A percentile compares a stretch with the other conserved stretches of the same genome.
Conservation (phyloP, 768 basidiomycete genomes). For the Macrocybe gigantea region DNA sequence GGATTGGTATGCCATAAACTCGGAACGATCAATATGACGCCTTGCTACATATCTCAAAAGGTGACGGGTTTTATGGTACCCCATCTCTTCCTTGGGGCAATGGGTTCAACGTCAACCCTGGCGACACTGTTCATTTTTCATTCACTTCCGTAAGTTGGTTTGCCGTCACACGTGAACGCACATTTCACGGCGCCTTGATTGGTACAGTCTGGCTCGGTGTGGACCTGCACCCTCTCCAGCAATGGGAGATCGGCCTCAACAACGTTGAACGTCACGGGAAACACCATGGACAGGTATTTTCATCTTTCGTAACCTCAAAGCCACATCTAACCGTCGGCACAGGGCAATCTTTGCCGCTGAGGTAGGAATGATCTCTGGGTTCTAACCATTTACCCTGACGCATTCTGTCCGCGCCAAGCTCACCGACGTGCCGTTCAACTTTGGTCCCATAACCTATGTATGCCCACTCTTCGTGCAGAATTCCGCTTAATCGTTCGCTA, state of each 20-base stretch:
- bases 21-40: background rate
- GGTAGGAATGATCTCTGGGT: slow-evolving; percentile 4
- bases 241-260: slow-evolving; percentile 16
- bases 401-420: slow-evolving; percentile 5
- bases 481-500: background rate
- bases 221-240: slow-evolving; percentile 21
- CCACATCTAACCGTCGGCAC: background rate
- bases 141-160: slow-evolving; percentile 11
- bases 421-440: slow-evolving; percentile 19
- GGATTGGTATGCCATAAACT: slow-evolving; percentile 13
- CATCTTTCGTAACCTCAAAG: background rate
- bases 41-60: slow-evolving; percentile 1
- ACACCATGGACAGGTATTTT: slow-evolving; percentile 18
- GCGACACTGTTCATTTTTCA: slow-evolving; percentile 18
- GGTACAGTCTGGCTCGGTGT: slow-evolving; percentile 14
- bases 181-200: background rate
- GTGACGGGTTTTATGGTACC: slow-evolving; percentile 21
- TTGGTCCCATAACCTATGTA: slow-evolving; percentile 18
- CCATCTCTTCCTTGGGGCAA: slow-evolving; percentile 22
- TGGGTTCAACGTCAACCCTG: slow-evolving; percentile 21
- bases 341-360: slow-evolving; percentile 22
- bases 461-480: background rate
- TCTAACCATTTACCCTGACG: background rate
- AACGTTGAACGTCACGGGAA: slow-evolving; percentile 17
- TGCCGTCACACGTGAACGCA: background rate